Evolutionary conservation across 768 basidiomycete genomes (phyloP).

Genomic region (Boletus tylopilopsis): DNA sequence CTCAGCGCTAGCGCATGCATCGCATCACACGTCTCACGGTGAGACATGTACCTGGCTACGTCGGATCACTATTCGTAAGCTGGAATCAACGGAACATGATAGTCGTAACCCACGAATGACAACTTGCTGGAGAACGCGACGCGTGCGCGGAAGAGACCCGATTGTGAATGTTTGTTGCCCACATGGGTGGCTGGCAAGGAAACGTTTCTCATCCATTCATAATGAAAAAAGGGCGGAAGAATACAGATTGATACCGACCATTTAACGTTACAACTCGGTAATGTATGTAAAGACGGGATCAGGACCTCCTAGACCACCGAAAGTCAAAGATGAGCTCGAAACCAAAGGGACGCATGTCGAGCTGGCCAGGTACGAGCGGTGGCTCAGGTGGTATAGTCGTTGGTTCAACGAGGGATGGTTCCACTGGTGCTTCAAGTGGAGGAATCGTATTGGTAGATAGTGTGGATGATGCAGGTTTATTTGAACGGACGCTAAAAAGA

Average conservation of each 20-base stretch:
- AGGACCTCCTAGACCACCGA: conserved; percentile 48
- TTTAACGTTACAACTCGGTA: conserved; percentile 20
- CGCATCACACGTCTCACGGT: no score
- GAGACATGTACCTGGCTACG: no score
- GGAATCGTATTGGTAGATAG: neutral
- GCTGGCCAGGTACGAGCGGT: conserved; percentile 43
- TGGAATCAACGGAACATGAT: neutral
- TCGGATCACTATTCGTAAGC: no score
- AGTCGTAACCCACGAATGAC: neutral
- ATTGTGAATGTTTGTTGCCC: neutral
- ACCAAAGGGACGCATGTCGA: conserved; percentile 72
- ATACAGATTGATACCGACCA: conserved; percentile 13
- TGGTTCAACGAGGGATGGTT: conserved; percentile 3
- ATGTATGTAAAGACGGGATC: conserved; percentile 9
- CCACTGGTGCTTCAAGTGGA: conserved; percentile 5
- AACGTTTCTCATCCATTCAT: neutral
- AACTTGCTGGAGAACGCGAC: neutral
- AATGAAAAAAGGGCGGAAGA: neutral
- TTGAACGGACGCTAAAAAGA: conserved; percentile 17
- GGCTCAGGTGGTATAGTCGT: conserved; percentile 15
- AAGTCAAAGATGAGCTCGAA: conserved; percentile 73
- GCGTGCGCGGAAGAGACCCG: neutral
- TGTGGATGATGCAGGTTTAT: conserved; percentile 1
- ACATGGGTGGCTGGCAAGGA: neutral
- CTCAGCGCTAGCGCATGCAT: no score